Base-by-base conservation (phyloP, 176 grass and related monocot genomes). In the Cenchrus fungigraminus region DNA sequence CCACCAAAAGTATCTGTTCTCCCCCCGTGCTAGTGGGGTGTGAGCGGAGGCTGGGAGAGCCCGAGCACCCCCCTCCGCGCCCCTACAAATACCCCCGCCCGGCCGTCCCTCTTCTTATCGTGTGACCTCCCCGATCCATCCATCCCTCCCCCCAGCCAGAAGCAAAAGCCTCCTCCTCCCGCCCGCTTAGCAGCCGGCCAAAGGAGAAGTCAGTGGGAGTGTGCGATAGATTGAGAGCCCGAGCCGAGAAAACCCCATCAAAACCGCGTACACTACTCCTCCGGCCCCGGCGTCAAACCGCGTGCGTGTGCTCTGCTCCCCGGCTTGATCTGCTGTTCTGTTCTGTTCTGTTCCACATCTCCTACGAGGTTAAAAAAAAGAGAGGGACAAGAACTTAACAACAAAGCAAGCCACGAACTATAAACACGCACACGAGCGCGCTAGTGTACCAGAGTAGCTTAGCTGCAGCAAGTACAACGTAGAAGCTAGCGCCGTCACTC, bases 31-130 rank as follows among this genome's bases (percentile, higher is more conserved):
- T 78, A 88, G 86, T 83, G 77, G 73, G 42, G 45, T 40, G 47
- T 81, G 75, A 59, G 51, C 46, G 42, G 75, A 25, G 83, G 60
- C 68, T 11, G 70, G 7, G 74, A 65, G 72, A 52, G 9, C 13
- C 10, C 25, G 31, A 77, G 68, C 43, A 4, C 42, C 6, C 40
- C 7, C 74, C 19, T 3, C 67, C 15, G 8, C 46, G 67, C 11
- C 25, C 74, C 84, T 94, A 94, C 82, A 94, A 92, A 94, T 92
- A 94, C 61, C 90, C 79, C 68, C 61, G 28, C 51, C 50, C 67
- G 22, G 13, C 67, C 25, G 28, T 8, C 66, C 53, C 54, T 3
- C 29, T 80, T 79, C 78, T 88, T 85, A 92, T 86, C 87, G 77
- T 53, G 75, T 73, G 87, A 28, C 31, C 77, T 52, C 13, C 3